Conservation (phyloP, 768 basidiomycete genomes). For the Lepiota venenata region DNA sequence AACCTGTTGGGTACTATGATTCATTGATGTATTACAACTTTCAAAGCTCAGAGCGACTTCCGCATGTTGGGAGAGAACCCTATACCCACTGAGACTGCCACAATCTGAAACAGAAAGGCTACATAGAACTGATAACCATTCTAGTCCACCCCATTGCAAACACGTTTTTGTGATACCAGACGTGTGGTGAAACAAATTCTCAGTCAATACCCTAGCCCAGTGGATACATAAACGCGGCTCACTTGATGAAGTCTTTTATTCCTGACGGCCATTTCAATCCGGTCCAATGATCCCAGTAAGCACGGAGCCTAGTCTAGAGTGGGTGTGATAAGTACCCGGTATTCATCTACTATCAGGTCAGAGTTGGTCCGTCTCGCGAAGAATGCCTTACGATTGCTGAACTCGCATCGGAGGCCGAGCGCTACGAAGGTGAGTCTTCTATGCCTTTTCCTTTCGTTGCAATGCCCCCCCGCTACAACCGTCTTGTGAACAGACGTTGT, state of each 20-base stretch:
- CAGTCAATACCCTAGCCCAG: slow-evolving; percentile 6
- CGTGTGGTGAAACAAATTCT: not conserved
- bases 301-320: not conserved
- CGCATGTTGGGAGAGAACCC: slow-evolving; percentile 8
- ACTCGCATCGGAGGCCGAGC: slow-evolving; percentile 84
- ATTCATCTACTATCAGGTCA: not conserved
- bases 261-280: slow-evolving; percentile 1
- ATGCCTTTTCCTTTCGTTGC: not conserved
- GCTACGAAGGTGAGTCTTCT: slow-evolving; percentile 67
- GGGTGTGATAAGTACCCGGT: not conserved
- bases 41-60: not conserved
- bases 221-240: slow-evolving; percentile 8
- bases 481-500: slow-evolving; percentile 56
- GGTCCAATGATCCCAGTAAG: slow-evolving; percentile 16
- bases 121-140: not conserved
- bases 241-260: not conserved
- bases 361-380: slow-evolving; percentile 20
- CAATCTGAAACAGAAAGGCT: not conserved
- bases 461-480: not conserved
- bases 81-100: slow-evolving; percentile 3
- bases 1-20: not conserved
- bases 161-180: slow-evolving; percentile 11
- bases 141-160: slow-evolving; percentile 5
- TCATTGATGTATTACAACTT: not conserved
- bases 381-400: slow-evolving; percentile 66